phyloP scores from a whole-genome alignment of 306 rosid genomes.

The Prunus campanulata region DNA sequence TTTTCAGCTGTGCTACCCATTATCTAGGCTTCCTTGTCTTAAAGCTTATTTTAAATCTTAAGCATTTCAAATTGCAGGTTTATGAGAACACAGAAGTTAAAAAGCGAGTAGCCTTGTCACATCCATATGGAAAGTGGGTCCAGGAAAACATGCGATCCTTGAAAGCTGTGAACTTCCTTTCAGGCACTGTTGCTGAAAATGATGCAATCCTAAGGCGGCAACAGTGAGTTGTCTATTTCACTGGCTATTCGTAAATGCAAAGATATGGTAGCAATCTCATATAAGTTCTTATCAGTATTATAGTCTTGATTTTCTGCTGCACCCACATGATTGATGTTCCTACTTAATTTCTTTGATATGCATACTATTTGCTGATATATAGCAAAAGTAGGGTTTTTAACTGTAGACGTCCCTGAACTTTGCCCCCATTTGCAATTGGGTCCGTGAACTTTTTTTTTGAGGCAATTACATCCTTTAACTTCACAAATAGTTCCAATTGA shows the following conservation, averaged over 20 bases:
- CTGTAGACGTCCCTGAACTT: no score
- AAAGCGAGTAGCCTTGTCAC: constrained; percentile 80
- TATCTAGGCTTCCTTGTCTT: background rate
- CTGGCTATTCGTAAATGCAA: background rate
- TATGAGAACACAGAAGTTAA: constrained; percentile 96
- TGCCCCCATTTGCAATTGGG: no score
- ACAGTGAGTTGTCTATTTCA: constrained; percentile 69
- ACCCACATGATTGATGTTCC: background rate
- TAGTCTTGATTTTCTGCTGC: background rate
- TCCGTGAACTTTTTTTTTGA: no score
- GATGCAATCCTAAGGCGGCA: constrained; percentile 80
- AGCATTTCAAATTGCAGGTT: constrained; percentile 59
- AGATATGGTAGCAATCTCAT: background rate
- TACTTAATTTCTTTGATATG: background rate
- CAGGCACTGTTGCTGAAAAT: constrained; percentile 68
- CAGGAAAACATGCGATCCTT: constrained; percentile 72
- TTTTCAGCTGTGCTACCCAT: background rate
- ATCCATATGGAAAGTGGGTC: constrained; percentile 91
- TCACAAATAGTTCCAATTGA: no score
- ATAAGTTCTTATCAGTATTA: constrained; percentile 19
- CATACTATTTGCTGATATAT: background rate
- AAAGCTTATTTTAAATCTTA: constrained; percentile 20
- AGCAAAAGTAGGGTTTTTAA: background rate
- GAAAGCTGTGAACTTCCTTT: constrained; percentile 75
- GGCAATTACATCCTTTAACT: no score